A percentile compares a stretch with the other conserved stretches of the same genome.
Conservation (phyloP, 768 basidiomycete species). For the Baorangia bicolor region DNA sequence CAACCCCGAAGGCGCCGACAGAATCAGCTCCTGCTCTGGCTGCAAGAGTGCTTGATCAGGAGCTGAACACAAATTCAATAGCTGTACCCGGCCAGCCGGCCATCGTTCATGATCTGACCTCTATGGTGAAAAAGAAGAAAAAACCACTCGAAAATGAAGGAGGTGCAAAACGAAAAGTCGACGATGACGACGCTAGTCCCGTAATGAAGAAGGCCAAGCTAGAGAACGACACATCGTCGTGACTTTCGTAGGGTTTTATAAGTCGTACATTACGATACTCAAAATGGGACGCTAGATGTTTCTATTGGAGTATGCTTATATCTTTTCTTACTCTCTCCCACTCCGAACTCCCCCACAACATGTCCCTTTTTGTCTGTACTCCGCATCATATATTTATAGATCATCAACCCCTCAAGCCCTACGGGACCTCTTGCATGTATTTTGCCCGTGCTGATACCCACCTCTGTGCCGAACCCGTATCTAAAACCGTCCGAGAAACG, state of each 20-base stretch:
- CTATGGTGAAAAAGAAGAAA: constrained; percentile 88
- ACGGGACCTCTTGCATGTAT: constrained; percentile 97
- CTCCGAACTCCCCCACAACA: constrained; percentile 82
- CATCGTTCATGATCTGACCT: constrained; percentile 78
- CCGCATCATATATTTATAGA: constrained; percentile 93
- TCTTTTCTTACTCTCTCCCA: constrained; percentile 62
- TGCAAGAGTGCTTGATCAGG: constrained; percentile 68
- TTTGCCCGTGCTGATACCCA: constrained; percentile 94
- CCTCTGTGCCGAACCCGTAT: constrained; percentile 97
- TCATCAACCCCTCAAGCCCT: constrained; percentile 89
- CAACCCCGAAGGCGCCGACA: constrained; percentile 61
- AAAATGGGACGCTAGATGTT: constrained; percentile 24
- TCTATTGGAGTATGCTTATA: constrained; percentile 59
- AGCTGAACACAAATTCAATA: constrained; percentile 51
- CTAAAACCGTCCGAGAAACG: constrained; percentile 96
- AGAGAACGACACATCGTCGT: constrained; percentile 36
- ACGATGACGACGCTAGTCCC: constrained; percentile 48
- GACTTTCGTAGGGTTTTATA: constrained; percentile 1
- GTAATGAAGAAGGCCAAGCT: constrained; percentile 63
- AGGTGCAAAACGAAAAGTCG: constrained; percentile 68
- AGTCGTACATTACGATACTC: constrained; percentile 2
- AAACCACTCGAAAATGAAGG: constrained; percentile 37
- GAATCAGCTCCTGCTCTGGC: constrained; percentile 68
- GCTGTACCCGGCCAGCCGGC: constrained; percentile 35
- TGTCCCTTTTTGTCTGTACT: constrained; percentile 77